Conservation (phyloP, 495 filamentous ascomycete genomes). For the Penicillium fimorum region DNA sequence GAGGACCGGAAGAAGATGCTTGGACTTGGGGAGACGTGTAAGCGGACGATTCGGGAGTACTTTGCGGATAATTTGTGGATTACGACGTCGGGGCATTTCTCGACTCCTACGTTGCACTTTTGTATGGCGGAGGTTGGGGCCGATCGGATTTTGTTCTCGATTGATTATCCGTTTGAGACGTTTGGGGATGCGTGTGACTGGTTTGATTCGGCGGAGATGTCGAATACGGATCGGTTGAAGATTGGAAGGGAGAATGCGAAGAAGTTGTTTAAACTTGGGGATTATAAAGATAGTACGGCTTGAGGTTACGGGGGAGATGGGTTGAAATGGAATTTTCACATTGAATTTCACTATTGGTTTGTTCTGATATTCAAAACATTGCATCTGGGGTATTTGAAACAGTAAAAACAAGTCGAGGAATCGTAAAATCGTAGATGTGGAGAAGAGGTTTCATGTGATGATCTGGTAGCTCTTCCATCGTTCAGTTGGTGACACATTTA, state of each 20-base stretch:
- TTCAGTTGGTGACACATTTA: neutral
- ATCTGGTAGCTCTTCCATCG: no score
- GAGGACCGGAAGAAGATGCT: conserved; percentile 47
- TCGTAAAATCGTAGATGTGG: neutral
- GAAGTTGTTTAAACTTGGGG: conserved; percentile 48
- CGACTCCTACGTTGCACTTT: conserved; percentile 52
- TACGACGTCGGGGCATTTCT: conserved; percentile 63
- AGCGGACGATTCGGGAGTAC: conserved; percentile 55
- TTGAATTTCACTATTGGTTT: neutral
- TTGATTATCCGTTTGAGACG: conserved; percentile 54
- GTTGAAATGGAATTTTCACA: neutral
- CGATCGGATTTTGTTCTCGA: conserved; percentile 48
- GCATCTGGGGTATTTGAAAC: conserved; percentile 3
- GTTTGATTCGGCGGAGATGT: conserved; percentile 52
- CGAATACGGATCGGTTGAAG: conserved; percentile 43
- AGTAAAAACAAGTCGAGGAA: neutral
- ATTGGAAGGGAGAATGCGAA: conserved; percentile 56
- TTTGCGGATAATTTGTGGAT: conserved; percentile 63
- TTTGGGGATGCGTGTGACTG: conserved; percentile 54
- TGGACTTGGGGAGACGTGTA: conserved; percentile 44
- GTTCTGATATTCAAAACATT: neutral
- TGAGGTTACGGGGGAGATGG: conserved; percentile 8
- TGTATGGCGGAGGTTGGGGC: conserved; percentile 45
- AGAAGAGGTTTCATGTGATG: neutral
- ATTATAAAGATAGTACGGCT: conserved; percentile 41